Conservation (phyloP, 495 filamentous ascomycete species). For the Ramalina intermedia region DNA sequence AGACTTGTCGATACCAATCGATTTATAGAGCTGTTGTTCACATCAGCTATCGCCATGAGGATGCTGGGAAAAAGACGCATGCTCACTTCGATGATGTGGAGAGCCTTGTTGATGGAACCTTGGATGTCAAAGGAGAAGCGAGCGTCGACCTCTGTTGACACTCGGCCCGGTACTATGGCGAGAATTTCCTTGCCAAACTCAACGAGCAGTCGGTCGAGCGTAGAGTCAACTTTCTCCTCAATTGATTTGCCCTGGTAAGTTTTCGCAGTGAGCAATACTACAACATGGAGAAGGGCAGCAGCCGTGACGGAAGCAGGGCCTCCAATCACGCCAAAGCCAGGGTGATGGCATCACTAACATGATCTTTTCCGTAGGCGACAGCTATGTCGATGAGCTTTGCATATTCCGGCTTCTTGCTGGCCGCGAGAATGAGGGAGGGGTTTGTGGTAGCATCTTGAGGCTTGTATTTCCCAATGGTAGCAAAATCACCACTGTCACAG, state of each 20-base stretch:
- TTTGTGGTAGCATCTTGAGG: conserved; percentile 99
- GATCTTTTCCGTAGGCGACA: conserved; percentile 67
- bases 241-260: conserved; percentile 33
- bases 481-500: conserved; percentile 78
- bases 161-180: conserved; percentile 90
- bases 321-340: background rate
- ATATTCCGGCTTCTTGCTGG: conserved; percentile 96
- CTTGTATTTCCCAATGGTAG: conserved; percentile 98
- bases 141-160: conserved; percentile 97
- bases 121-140: conserved; percentile 91
- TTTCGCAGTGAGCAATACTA: background rate
- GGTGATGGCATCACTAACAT: conserved; percentile 30
- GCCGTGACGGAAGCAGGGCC: background rate
- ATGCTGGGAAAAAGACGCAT: background rate
- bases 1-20: conserved; percentile 79
- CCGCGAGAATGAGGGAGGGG: conserved; percentile 92
- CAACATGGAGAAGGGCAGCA: background rate
- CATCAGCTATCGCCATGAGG: background rate
- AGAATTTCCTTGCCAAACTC: conserved; percentile 98
- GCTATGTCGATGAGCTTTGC: conserved; percentile 81
- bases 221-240: conserved; percentile 65
- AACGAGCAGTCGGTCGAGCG: conserved; percentile 85
- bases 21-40: conserved; percentile 68
- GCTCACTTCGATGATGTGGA: conserved; percentile 87
- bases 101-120: conserved; percentile 85